Base-by-base conservation (phyloP, 257 asterid genomes). In the Thymus quinquecostatus region DNA sequence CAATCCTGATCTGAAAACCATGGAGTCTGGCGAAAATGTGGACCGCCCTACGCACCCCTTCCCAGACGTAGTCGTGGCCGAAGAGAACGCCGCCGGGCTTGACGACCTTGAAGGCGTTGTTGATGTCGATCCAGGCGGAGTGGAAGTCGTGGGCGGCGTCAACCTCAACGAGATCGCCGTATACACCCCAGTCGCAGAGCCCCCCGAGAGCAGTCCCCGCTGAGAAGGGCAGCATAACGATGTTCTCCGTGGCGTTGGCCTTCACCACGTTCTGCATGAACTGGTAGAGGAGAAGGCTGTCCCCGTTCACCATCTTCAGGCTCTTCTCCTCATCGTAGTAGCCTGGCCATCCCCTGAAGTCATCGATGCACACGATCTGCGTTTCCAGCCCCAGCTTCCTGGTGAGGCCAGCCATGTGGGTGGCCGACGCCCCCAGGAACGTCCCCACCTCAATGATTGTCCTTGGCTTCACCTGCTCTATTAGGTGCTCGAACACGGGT, bases 291-390 rank as follows among this genome's bases (percentile, higher is more conserved):
- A 89, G 60, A 71, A 83, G 21, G 5, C 82, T 82, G 38, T 89
- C 87, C 0, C 96, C 96, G 70, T 85, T 89, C 40, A 86, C 79
- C 86, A 77, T 82, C 64, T 73, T 81, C 67, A 89, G 58, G 65
- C 88, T 85, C 61, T 81, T 85, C 34, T 80, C 84, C n/a, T 61
- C 58, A 61, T 82, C 82, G 45, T 71, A 70, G 72, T 86, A 89
- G 9, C 93, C 91, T 0, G 96, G 93, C 96, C 96, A 89, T 0
- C 96, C 96, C 2, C 96, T 75, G 54, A 85, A 89, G 57, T 89
- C 96, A 71, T 89, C 96, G n/a, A 89, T 78, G 73, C 96, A 89
- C 1, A 89, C 11, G 4, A 89, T 79, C 66, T 77, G 84, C 2
- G 83, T 76, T 1, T 78, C 69, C 11, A 89, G 81, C 28, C 92